Evolutionary conservation across 176 grass and related monocot species (phyloP), one percentile per base, ranked within the genome.

Genomic region (Lolium rigidum): DNA sequence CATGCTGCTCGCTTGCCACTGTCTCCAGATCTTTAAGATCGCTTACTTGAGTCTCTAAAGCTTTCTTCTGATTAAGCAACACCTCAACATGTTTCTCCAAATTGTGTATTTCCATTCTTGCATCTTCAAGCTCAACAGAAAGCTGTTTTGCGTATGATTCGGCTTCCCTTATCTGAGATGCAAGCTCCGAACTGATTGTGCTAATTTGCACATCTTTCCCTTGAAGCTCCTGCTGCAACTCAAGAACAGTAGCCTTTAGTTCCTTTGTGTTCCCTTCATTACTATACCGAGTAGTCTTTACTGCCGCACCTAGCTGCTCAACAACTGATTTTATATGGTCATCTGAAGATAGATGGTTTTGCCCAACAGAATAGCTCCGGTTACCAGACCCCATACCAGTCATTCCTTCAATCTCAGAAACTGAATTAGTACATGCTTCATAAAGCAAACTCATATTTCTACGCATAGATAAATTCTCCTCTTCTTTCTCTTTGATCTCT

Each of bases 171-270:
- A 98, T 82, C 70, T 98, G 93, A 88, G 88, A 94, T 24, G 91
- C 83, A 87, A 98, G 90, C 65, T 95, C 96, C n/a, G 90, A 87
- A 83, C 90, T 87, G 63, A 94, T 89, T 86, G 78, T 86, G 79
- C 83, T 95, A 47, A 95, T 89, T 87, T 86, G 90, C 49, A 90
- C 83, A 89, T 95, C 93, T 87, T 95, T 98, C 84, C 82, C 90
- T 62, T 92, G 92, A 67, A 98, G 72, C 83, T 94, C 91, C 82
- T 89, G 92, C 88, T 95, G 93, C 83, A 98, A 89, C 50, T 98
- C 89, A 85, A 89, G 64, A 67, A 98, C 68, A 62, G 60, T 92
- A 70, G 85, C 88, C 80, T 95, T 98, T 62, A 93, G 86, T 89
- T 98, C 93, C 87, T 84, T 94, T 79, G 77, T 87, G 87, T 82